phyloP scores from a whole-genome alignment of 1,284 basidiomycete genomes.

The Sporisorium iseilematis-ciliati region DNA sequence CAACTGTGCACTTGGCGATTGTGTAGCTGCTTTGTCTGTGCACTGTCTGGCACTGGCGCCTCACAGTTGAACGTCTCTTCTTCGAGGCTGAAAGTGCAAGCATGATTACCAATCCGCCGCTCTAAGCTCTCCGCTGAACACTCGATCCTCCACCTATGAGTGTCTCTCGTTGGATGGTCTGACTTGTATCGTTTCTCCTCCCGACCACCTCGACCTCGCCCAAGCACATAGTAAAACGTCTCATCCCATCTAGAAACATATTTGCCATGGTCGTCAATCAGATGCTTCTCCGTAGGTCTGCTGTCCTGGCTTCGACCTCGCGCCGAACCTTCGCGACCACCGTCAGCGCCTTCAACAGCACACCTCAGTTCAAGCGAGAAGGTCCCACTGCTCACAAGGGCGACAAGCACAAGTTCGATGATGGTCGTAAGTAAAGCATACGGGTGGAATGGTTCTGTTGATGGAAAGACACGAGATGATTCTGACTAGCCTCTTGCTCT shows the following conservation, averaged over 20 bases:
- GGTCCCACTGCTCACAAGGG: constrained; percentile 37
- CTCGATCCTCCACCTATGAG: not conserved
- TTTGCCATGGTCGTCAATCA: constrained; percentile 20
- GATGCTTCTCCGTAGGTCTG: constrained; percentile 16
- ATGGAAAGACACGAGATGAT: not conserved
- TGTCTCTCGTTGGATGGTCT: not conserved
- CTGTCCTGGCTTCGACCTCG: constrained; percentile 13
- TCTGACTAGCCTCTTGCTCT: not conserved
- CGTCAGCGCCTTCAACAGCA: constrained; percentile 11
- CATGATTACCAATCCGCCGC: constrained; percentile 6
- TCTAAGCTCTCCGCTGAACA: not conserved
- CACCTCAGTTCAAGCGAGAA: constrained; percentile 39
- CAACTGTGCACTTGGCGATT: not conserved
- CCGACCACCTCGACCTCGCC: constrained; percentile 1
- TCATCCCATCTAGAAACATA: not conserved
- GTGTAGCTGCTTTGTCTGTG: not conserved
- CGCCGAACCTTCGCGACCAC: constrained; percentile 22
- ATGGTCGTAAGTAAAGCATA: constrained; percentile 30
- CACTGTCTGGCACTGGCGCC: not conserved
- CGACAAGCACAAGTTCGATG: constrained; percentile 42
- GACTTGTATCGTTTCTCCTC: not conserved
- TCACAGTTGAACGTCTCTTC: not conserved
- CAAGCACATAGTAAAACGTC: not conserved
- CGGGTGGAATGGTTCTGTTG: not conserved
- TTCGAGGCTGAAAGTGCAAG: not conserved